These are phyloP conservation scores for Talaromyces sp. DNA, from an alignment of 2,329 filamentous ascomycete species.

Conservation along the genomic window DNA sequence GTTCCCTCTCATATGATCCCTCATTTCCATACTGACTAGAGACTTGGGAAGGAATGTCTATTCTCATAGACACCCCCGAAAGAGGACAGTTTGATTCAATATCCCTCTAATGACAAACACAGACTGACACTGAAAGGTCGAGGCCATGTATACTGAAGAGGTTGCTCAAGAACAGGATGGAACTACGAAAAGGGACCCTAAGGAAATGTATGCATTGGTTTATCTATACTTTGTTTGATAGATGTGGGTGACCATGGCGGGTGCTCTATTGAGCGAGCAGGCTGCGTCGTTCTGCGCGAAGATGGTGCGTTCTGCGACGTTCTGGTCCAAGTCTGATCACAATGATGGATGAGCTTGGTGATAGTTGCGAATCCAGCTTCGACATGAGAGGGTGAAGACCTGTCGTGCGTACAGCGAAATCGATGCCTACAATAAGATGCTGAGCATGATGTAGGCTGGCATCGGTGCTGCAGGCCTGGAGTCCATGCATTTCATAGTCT, in stretches of 20 bases:
- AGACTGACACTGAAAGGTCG: conserved; percentile 40
- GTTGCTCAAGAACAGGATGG: conserved; percentile 11
- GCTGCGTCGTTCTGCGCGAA: not conserved
- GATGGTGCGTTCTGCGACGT: not conserved
- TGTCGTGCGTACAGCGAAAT: not conserved
- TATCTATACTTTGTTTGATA: not conserved
- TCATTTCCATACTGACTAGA: not conserved
- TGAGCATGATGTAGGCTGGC: not conserved
- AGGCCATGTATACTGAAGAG: conserved; percentile 45
- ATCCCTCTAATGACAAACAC: conserved; percentile 45
- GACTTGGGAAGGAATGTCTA: conserved; percentile 1
- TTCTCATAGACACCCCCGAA: not conserved
- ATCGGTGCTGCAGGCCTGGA: not conserved
- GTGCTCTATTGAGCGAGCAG: not conserved
- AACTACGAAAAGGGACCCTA: not conserved
- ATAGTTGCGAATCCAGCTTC: not conserved
- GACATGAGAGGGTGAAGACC: not conserved
- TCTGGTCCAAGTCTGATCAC: not conserved
- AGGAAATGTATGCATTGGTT: not conserved
- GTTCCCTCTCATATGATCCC: not conserved
- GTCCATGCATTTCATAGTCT: not conserved
- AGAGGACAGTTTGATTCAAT: conserved; percentile 24
- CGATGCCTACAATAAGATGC: not conserved
- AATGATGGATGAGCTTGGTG: not conserved
- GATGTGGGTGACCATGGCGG: not conserved